phyloP scores from a whole-genome alignment of 2,329 filamentous ascomycete species.

The Phialophora macrospora region DNA sequence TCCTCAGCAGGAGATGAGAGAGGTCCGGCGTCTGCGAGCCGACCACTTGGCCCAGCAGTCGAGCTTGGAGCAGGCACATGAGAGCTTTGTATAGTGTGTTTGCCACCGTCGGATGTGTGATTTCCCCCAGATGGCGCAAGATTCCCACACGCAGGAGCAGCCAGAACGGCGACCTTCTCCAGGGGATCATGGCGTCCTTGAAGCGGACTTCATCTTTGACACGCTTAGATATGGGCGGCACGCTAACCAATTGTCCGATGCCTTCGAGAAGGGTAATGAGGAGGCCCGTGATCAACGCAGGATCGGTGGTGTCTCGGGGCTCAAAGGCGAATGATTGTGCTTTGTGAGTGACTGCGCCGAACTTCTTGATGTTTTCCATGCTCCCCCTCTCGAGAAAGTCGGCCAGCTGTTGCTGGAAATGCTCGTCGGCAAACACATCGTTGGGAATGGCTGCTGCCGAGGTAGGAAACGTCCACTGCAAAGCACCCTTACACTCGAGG shows the following conservation, averaged over 20 bases:
- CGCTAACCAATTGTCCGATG: conserved; percentile 51
- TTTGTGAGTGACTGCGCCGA: conserved; percentile 60
- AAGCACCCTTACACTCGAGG: conserved; percentile 54
- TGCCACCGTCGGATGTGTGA: conserved; percentile 51
- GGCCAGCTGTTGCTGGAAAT: conserved; percentile 55
- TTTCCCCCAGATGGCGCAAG: conserved; percentile 57
- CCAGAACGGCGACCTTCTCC: conserved; percentile 68
- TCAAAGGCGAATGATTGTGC: conserved; percentile 57
- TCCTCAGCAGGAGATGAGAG: conserved; percentile 53
- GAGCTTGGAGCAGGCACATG: conserved; percentile 55
- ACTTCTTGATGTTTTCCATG: conserved; percentile 58
- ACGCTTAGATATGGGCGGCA: conserved; percentile 58
- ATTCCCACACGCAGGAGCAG: conserved; percentile 64
- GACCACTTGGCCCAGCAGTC: conserved; percentile 52
- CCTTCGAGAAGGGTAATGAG: conserved; percentile 65
- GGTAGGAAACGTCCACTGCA: conserved; percentile 66
- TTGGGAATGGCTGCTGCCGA: conserved; percentile 55
- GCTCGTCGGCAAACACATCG: conserved; percentile 48
- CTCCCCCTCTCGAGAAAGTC: conserved; percentile 63
- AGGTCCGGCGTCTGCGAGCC: conserved; percentile 45
- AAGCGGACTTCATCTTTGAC: conserved; percentile 68
- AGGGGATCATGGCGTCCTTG: conserved; percentile 55
- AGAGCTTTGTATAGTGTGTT: conserved; percentile 63
- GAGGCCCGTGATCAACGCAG: conserved; percentile 63
- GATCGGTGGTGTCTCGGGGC: conserved; percentile 61